Evolutionary conservation across 208 protist species (phyloP), one percentile per base, ranked within the genome.

Genomic region (Naegleria fowleri): DNA sequence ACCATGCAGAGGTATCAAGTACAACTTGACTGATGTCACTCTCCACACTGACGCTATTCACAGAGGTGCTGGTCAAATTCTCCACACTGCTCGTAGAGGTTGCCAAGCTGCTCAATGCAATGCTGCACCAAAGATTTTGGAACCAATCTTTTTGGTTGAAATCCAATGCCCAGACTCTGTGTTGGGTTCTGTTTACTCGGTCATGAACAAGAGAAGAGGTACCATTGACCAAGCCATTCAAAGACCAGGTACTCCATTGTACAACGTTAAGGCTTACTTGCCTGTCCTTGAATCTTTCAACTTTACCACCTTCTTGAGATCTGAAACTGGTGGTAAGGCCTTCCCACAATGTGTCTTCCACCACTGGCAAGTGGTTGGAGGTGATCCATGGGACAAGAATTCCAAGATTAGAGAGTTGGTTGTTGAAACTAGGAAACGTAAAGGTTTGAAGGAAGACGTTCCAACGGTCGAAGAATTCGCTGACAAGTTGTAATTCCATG

Each of bases 291-390:
- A 99, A 95, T 99, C 98, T 19, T 99, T 99, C 95, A 98, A 97
- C 91, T 99, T 99, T 94, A 99, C 97, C 88, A 95, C 96, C 51
- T 98, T 99, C 91, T 97, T 99, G 4, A 97, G 98, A 92, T 92
- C 96, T 38, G 92, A 95, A 83, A 99, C 99, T 38, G 95, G 94
- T 51, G 99, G 98, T 90, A 95, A 99, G 92, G 98, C 98, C 52
- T 99, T 99, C 97, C 98, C 98, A 86, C 99, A 99, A 96, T 98
- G 97, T 92, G 97, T 99, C 13, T 99, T 99, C 92, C 97, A 99
- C 94, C 99, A 99, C 96, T 99, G 98, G 97, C 92, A 96, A 91
- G 90, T 96, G 29, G 94, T 99, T 90, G 83, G 88, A 36, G 97
- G 96, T 84, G 93, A 98, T 93, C 96, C 97, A 85, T 93, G 98